Base-by-base conservation (phyloP, 2,329 filamentous ascomycete genomes). In the Microsporum audouinii region DNA sequence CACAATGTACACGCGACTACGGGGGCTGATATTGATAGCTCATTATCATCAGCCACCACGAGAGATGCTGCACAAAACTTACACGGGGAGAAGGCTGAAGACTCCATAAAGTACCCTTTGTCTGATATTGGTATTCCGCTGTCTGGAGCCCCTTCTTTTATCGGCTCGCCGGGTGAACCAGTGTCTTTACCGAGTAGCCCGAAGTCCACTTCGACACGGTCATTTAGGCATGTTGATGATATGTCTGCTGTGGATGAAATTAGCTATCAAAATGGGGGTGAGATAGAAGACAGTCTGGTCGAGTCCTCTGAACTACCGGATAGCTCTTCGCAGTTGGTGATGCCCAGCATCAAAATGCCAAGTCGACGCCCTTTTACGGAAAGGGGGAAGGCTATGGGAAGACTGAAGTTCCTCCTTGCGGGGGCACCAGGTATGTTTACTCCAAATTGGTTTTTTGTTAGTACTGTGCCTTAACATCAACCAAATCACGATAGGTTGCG, bases 311-410 rank as follows among this genome's bases (percentile, higher is more conserved):
- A 69, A 57, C 60, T 72, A 2, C 68, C 70, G 33, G 73, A 75
- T 62, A 73, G 76, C 69, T 68, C 76, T 10, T 76, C 77, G n/a
- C 91, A 97, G 73, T 81, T 99, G n/a, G 89, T 99, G 63, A 99
- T 99, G 94, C 94, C 94, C 3, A 96, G 91, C 70, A 87, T 99
- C 68, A 86, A 84, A 64, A 94, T 99, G 83, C 92, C 94, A 2
- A 88, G 84, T 63, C 85, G 94, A 57, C 82, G 91, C 58, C 91
- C 91, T 0, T 97, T 97, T 72, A 96, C 94, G 0, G 84, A 88
- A n/a, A 82, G 83, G 55, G 94, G 94, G 14, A 92, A 88, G 75
- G 82, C 81, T 38, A 82, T 97, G 71, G 92, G 92, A 0, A 86
- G 89, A 67, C 79, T 97, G 60, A 97, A 95, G 76, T 78, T 97